Base-by-base conservation (phyloP, 2,329 filamentous ascomycete genomes). In the Dactylonectria estremocensis region DNA sequence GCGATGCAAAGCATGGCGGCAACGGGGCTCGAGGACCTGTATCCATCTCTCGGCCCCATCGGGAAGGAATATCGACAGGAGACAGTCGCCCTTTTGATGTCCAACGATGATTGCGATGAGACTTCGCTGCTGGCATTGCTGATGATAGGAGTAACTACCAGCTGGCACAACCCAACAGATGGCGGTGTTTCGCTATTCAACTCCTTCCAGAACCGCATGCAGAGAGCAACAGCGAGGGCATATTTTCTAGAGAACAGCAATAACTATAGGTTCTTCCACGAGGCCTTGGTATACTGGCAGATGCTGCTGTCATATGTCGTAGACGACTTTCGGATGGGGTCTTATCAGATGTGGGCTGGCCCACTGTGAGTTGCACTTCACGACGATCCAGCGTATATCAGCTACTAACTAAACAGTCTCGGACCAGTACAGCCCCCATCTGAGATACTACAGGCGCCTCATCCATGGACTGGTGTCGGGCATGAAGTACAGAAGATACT, bases 381-480 rank as follows among this genome's bases (percentile, higher is more conserved):
- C 9, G 24, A 7, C 24, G 4, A 4, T 16, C 14, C 20, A 5
- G 3, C 10, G 7, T 18, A 7, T 14, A 14, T 5, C 46, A 13
- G 16, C 8, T 14, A 9, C 61, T 59, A 31, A 64, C 22, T 18
- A 28, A 5, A 46, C 7, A 65, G 62, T 7, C 18, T 56, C 22
- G 63, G 63, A 5, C 63, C 63, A 13, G 50, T 50, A 2, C 57
- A 66, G 20, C 40, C 22, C 3, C 43, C 50, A 2, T 66, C 63
- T 4, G 52, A 43, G 2, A 31, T 18, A 3, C 49, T 59, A 43
- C 57, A 61, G 33, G 64, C 64, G 1, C 68, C 68, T 3, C 68
- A 70, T 40, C 68, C 68, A 5, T 70, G 68, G 68, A 68, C 68
- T n/a, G 68, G 68, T 2, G 58, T 70, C 16, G 68, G 56, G 11